Base-by-base conservation (phyloP, 345 rosid species). In the Murraya paniculata region DNA sequence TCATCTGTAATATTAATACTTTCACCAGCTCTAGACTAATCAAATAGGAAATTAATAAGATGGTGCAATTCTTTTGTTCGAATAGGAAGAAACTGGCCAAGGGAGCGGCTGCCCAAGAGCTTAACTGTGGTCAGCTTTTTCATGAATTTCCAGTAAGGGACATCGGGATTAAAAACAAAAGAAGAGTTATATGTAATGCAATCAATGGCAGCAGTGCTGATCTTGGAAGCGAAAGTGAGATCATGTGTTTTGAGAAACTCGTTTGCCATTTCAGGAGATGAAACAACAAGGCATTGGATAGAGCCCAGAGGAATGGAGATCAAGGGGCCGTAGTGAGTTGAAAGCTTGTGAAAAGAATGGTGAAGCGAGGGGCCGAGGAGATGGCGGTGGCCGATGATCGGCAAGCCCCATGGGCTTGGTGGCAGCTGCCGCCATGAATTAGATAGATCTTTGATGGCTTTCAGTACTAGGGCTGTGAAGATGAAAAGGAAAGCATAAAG, bases 381-480 rank as follows among this genome's bases (percentile, higher is more conserved):
- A 77, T 88, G 89, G 76, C 86, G 81, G 74, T 88, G 89, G 64
- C 89, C 91, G n/a, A 86, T 72, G 27, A 88, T 33, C 3, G 89
- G 91, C 6, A 88, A 33, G 21, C 83, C 77, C 21, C n/a, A n/a
- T 0, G 89, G 89, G 68, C 82, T 28, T 4, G 89, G 91, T 5
- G 91, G 91, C 53, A 81, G 75, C 38, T 45, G 58, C 9, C 11
- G 21, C 11, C 35, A 4, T 33, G 4, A 33, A 33, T 33, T 33
- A 33, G 25, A 27, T 1, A 22, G 16, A 33, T 33, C 35, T 39
- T 21, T 41, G 22, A 59, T 25, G 24, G 56, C 19, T 36, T 24
- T 38, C 35, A 36, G 16, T 14, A 59, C 6, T 7, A 73, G 36
- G 25, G 9, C 6, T 25, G 65, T n/a, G 11, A 73, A 6, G 7